These are phyloP conservation scores for Cyamopsis tetragonoloba DNA, from an alignment of 306 rosid genomes.

Conservation along the genomic window DNA sequence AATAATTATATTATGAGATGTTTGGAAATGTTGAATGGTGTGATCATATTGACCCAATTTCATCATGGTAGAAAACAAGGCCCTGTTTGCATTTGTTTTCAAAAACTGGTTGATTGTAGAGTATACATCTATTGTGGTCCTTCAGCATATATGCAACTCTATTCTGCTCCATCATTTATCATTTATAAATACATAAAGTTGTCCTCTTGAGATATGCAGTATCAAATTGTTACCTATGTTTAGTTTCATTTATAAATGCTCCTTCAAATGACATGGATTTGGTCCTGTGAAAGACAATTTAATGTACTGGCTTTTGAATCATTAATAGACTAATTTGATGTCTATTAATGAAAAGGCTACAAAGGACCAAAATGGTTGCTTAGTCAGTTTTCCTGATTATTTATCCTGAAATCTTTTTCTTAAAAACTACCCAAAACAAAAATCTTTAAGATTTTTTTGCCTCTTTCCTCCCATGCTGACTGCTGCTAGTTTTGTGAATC, in stretches of 20 bases:
- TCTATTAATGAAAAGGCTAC: too few species aligned
- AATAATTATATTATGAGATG: slow-evolving; percentile 43
- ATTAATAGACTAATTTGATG: not conserved
- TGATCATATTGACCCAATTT: slow-evolving; percentile 28
- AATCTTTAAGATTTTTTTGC: too few species aligned
- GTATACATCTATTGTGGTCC: not conserved
- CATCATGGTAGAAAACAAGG: slow-evolving; percentile 28
- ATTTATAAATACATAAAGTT: slow-evolving; percentile 3
- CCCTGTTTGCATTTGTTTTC: slow-evolving; percentile 1
- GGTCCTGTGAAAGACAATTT: not conserved
- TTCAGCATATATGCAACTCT: not conserved
- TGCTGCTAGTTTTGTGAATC: too few species aligned
- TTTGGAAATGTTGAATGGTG: slow-evolving; percentile 36
- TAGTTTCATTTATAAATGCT: not conserved
- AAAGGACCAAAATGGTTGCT: not conserved
- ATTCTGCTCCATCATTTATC: not conserved
- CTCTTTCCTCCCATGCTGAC: too few species aligned
- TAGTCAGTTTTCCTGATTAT: too few species aligned
- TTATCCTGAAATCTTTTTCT: too few species aligned
- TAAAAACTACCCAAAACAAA: too few species aligned
- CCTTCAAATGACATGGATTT: not conserved
- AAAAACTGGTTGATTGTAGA: slow-evolving; percentile 3
- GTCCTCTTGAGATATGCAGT: not conserved
- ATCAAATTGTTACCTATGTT: not conserved
- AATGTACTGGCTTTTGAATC: not conserved